A percentile compares a stretch with the other conserved stretches of the same genome.
phyloP scores from a whole-genome alignment of 768 basidiomycete genomes.

The Dioszegia aurantiaca region DNA sequence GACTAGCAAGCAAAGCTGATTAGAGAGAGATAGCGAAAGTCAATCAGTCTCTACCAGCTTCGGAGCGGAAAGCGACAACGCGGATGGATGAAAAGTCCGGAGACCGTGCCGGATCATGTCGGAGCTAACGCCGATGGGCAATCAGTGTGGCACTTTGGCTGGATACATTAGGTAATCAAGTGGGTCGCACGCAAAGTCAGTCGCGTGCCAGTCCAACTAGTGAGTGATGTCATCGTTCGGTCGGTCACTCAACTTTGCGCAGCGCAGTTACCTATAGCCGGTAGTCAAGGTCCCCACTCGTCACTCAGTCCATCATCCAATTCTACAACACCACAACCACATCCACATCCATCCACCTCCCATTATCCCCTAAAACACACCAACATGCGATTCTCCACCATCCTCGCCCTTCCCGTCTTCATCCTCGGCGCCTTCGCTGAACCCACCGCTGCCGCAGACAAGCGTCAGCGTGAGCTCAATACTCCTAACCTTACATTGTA shows the following conservation, averaged over 20 bases:
- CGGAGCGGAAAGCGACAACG: neutral
- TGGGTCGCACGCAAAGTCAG: neutral
- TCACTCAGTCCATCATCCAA: too few relatives aligned
- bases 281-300: too few relatives aligned
- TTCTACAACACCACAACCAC: neutral
- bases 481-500: neutral
- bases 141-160: constrained; percentile 6
- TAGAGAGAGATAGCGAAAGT: neutral
- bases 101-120: neutral
- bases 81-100: neutral
- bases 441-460: neutral
- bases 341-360: neutral
- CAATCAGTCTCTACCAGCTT: too few relatives aligned
- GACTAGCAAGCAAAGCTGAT: neutral
- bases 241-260: neutral
- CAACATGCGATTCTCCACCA: constrained; percentile 16
- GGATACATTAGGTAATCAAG: neutral
- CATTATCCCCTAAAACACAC: neutral
- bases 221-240: neutral
- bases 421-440: constrained; percentile 12
- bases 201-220: neutral
- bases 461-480: constrained; percentile 13
- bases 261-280: too few relatives aligned
- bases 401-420: constrained; percentile 13
- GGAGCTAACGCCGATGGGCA: constrained; percentile 2